Conservation (phyloP, 768 basidiomycete species). For the Amanita phalloides region DNA sequence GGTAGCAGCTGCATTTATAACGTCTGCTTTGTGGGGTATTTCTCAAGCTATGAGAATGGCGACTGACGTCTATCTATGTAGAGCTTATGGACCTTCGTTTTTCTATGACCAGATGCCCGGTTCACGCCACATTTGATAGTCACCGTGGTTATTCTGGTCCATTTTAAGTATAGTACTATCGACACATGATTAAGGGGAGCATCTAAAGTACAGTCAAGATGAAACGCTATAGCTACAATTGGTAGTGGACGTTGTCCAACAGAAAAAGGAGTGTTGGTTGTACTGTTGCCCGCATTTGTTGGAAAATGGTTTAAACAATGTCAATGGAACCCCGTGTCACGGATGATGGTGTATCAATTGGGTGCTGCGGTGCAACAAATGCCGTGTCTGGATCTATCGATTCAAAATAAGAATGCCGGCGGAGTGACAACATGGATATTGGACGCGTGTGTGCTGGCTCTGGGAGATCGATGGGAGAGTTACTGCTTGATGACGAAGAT, state of each 20-base stretch:
- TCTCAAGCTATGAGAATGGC: no score
- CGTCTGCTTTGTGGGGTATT: no score
- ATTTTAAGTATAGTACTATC: not conserved
- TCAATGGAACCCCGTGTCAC: not conserved
- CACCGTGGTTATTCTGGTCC: not conserved
- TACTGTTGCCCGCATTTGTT: not conserved
- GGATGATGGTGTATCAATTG: slow-evolving; percentile 1
- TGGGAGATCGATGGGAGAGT: slow-evolving; percentile 15
- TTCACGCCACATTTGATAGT: not conserved
- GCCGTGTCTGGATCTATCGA: not conserved
- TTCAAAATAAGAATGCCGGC: slow-evolving; percentile 8
- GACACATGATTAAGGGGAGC: not conserved
- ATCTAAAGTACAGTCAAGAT: not conserved
- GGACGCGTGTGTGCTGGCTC: slow-evolving; percentile 15
- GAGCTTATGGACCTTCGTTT: no score
- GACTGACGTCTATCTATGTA: no score
- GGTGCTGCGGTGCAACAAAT: not conserved
- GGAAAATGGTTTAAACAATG: not conserved
- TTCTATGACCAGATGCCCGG: not conserved
- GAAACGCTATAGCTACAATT: slow-evolving; percentile 1
- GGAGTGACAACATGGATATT: slow-evolving; percentile 18
- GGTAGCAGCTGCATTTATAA: no score
- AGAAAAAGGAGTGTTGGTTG: not conserved
- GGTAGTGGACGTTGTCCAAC: not conserved
- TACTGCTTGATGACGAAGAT: slow-evolving; percentile 21